Conservation (phyloP, 495 filamentous ascomycete species). For the Rusavskia elegans region DNA sequence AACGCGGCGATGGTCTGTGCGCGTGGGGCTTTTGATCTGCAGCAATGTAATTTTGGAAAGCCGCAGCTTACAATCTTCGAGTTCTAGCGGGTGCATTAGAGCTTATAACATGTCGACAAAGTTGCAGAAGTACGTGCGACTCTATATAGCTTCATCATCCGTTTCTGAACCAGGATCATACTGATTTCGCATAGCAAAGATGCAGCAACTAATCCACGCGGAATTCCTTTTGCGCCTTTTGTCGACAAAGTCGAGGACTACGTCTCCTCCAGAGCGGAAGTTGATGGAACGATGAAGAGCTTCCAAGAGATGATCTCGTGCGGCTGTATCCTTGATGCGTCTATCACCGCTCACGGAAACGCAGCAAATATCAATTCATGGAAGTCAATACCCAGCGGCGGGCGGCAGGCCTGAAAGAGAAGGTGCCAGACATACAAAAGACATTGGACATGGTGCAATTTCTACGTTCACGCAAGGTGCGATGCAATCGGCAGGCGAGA, state of each 20-base stretch:
- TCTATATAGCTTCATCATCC: too few species aligned
- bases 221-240: constrained; percentile 89
- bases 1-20: too few species aligned
- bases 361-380: constrained; percentile 98
- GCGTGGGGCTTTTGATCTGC: too few species aligned
- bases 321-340: constrained; percentile 9
- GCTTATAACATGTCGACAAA: not conserved
- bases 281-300: constrained; percentile 73
- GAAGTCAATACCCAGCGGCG: constrained; percentile 79
- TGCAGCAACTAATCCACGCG: constrained; percentile 68
- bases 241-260: constrained; percentile 95
- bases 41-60: too few species aligned
- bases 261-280: constrained; percentile 69
- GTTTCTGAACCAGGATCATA: not conserved
- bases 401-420: constrained; percentile 71
- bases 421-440: constrained; percentile 94
- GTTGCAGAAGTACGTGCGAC: not conserved
- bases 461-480: constrained; percentile 50
- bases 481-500: not conserved
- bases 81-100: not conserved
- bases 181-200: constrained; percentile 23
- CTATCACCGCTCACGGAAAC: not conserved
- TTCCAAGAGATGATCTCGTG: constrained; percentile 99
- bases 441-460: constrained; percentile 90
- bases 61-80: too few species aligned